A percentile compares a stretch with the other conserved stretches of the same genome.
phyloP scores from a whole-genome alignment of 1,284 basidiomycete species.

The Cryptococcus deneoformans region DNA sequence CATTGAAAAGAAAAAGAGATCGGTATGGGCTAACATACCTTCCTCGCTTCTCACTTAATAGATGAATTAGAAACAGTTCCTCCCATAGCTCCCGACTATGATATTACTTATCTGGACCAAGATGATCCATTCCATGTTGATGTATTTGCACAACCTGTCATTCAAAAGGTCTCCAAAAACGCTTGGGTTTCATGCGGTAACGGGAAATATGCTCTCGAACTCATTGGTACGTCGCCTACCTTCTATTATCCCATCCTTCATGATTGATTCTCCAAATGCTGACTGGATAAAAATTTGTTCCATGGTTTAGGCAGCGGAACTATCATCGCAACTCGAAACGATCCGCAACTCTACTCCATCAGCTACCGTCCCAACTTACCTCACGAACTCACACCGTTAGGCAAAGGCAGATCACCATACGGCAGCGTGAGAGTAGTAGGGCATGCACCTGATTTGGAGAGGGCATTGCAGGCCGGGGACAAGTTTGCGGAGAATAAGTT shows the following conservation, averaged over 20 bases:
- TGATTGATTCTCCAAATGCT: too few species aligned
- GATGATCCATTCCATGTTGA: conserved; percentile 65
- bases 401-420: conserved; percentile 17
- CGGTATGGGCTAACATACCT: too few species aligned
- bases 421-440: conserved; percentile 17
- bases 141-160: conserved; percentile 48
- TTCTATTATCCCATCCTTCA: background rate
- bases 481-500: conserved; percentile 27
- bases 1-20: too few species aligned
- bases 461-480: conserved; percentile 51
- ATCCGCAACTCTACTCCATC: background rate
- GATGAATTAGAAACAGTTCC: background rate
- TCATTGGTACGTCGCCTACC: conserved; percentile 54
- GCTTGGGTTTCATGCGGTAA: conserved; percentile 66
- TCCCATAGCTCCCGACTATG: conserved; percentile 44
- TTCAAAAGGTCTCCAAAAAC: conserved; percentile 55
- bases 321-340: background rate
- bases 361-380: conserved; percentile 24
- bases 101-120: conserved; percentile 73
- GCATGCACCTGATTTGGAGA: conserved; percentile 28
- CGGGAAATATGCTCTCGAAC: conserved; percentile 72
- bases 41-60: too few species aligned
- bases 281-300: too few species aligned
- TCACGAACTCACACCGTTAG: background rate
- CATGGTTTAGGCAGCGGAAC: background rate